These are phyloP conservation scores for Penicillium macrosclerotiorum DNA, from an alignment of 495 filamentous ascomycete species.

Conservation along the genomic window DNA sequence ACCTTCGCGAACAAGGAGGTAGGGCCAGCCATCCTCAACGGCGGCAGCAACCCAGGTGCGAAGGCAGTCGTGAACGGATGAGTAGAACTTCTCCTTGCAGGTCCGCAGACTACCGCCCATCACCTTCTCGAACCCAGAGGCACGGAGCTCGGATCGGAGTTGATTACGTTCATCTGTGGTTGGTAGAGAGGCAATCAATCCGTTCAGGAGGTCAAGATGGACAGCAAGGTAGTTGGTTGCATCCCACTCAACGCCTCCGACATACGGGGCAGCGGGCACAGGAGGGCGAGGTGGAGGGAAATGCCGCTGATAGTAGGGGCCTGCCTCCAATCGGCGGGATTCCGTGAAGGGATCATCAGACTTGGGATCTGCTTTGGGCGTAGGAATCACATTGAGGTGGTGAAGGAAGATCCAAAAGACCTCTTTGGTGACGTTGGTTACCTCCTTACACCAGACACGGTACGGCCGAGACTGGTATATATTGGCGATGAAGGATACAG, in stretches of 20 bases:
- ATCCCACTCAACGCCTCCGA: constrained; percentile 98
- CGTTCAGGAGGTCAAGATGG: constrained; percentile 91
- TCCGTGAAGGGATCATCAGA: constrained; percentile 29
- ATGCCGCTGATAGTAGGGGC: constrained; percentile 50
- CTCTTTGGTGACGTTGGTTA: constrained; percentile 89
- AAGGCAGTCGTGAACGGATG: constrained; percentile 81
- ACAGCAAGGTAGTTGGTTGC: constrained; percentile 92
- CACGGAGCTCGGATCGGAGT: constrained; percentile 70
- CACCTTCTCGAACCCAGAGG: constrained; percentile 88
- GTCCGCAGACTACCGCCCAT: constrained; percentile 81
- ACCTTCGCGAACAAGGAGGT: constrained; percentile 70
- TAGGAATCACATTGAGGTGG: constrained; percentile 79
- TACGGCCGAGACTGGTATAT: constrained; percentile 89
- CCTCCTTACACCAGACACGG: constrained; percentile 89
- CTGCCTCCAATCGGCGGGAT: constrained; percentile 8
- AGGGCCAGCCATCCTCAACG: constrained; percentile 82
- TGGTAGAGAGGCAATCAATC: constrained; percentile 79
- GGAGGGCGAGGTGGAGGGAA: constrained; percentile 88
- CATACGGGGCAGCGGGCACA: constrained; percentile 91
- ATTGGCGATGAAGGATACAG: constrained; percentile 80
- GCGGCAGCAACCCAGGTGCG: constrained; percentile 89
- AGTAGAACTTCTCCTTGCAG: constrained; percentile 98
- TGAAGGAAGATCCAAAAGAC: constrained; percentile 99
- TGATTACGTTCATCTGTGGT: constrained; percentile 70
- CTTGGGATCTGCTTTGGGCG: constrained; percentile 30